phyloP scores from a whole-genome alignment of 345 rosid genomes.

The Corymbia maculata region DNA sequence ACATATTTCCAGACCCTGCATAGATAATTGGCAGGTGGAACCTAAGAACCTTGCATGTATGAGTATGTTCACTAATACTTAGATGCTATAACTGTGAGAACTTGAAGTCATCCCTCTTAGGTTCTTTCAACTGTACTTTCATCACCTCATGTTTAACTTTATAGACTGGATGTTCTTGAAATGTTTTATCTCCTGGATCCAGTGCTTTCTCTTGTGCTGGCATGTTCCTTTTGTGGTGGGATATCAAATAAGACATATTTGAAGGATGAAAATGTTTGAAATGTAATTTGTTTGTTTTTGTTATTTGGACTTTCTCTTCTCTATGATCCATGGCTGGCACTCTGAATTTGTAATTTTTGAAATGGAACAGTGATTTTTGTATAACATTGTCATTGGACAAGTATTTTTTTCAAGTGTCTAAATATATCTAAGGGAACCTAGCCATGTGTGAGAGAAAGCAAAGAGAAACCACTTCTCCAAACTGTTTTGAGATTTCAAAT shows the following conservation, averaged over 20 bases:
- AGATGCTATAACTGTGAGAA: not conserved
- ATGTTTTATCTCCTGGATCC: not conserved
- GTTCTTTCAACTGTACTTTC: not conserved
- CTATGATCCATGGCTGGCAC: not conserved
- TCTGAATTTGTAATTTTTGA: not conserved
- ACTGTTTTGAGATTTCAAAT: not conserved
- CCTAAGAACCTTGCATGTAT: not conserved
- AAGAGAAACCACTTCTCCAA: not conserved
- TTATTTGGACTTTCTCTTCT: not conserved
- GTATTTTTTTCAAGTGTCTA: not conserved
- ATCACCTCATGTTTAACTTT: not conserved
- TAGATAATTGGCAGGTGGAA: not conserved
- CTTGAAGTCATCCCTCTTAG: not conserved
- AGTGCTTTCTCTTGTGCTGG: not conserved
- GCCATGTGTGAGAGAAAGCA: not conserved
- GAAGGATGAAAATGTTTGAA: not conserved
- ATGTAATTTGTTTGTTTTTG: not conserved
- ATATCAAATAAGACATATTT: not conserved
- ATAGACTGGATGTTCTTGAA: not conserved
- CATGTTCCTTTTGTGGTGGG: not conserved
- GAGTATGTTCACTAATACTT: not conserved
- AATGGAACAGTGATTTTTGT: not conserved
- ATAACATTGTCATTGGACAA: not conserved
- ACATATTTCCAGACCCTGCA: not conserved
- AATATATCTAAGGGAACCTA: not conserved